These are phyloP conservation scores for Saccharomyces hybrid DNA, from an alignment of 1,139 yeast species.

Conservation along the genomic window DNA sequence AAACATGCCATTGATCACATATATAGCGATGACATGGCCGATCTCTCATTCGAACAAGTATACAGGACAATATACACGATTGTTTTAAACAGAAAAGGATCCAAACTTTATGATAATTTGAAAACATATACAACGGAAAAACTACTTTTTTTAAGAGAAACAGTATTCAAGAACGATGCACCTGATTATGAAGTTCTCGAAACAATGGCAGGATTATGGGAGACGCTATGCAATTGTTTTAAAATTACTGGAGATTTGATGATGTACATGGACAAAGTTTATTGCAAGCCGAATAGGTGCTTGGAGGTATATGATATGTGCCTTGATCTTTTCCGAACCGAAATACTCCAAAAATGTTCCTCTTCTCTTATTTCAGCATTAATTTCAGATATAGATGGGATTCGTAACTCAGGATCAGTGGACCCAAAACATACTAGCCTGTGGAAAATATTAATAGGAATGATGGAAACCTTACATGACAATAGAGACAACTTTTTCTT, in stretches of 20 bases:
- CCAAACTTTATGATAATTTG: slow-evolving; percentile 59
- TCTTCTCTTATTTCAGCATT: slow-evolving; percentile 12
- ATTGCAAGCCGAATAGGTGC: slow-evolving; percentile 63
- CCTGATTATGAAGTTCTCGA: slow-evolving; percentile 37
- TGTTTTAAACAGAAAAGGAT: slow-evolving; percentile 70
- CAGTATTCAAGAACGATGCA: slow-evolving; percentile 13
- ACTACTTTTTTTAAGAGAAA: slow-evolving; percentile 34
- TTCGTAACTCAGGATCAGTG: slow-evolving; percentile 23
- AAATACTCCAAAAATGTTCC: slow-evolving; percentile 33
- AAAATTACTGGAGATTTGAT: slow-evolving; percentile 77
- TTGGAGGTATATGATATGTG: slow-evolving; percentile 74
- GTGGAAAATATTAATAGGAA: slow-evolving; percentile 40
- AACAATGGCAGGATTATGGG: slow-evolving; percentile 54
- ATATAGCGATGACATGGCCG: slow-evolving; percentile 64
- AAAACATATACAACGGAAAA: slow-evolving; percentile 45
- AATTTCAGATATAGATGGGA: slow-evolving; percentile 15
- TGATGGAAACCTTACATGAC: slow-evolving; percentile 58
- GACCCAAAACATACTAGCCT: slow-evolving; percentile 4
- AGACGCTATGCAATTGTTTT: slow-evolving; percentile 67
- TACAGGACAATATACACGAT: slow-evolving; percentile 76
- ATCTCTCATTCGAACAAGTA: slow-evolving; percentile 74
- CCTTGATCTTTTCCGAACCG: slow-evolving; percentile 47
- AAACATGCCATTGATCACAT: slow-evolving; percentile 71
- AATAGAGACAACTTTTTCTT: slow-evolving; percentile 46
- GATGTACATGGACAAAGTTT: slow-evolving; percentile 81